Conservation (phyloP, 805 yeast genomes). For the Kazachstania taianensis region DNA sequence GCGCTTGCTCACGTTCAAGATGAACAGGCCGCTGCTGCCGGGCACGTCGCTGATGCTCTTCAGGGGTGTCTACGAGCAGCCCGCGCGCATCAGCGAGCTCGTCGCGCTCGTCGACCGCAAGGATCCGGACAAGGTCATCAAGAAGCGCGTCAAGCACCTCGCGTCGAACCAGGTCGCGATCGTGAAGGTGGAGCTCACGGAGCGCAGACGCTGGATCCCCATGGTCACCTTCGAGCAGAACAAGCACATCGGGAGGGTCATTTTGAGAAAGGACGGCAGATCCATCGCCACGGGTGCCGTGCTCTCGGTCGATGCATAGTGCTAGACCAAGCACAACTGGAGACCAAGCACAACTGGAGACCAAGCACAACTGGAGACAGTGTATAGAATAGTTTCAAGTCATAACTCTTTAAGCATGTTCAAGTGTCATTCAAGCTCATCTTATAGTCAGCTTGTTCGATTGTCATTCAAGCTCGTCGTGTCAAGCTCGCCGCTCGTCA, state of each 20-base stretch:
- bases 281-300: constrained; percentile 97
- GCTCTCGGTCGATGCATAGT: too few relatives aligned
- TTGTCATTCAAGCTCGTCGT: too few relatives aligned
- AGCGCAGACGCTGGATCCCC: constrained; percentile 85
- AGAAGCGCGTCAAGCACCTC: constrained; percentile 89
- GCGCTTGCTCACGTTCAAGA: constrained; percentile 53
- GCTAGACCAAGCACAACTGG: too few relatives aligned
- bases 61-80: constrained; percentile 62
- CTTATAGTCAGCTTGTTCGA: too few relatives aligned
- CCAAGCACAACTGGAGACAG: too few relatives aligned
- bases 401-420: too few relatives aligned
- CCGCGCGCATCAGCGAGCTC: constrained; percentile 52
- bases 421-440: too few relatives aligned
- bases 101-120: constrained; percentile 59
- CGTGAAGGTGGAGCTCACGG: constrained; percentile 93
- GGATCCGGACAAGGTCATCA: constrained; percentile 67
- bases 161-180: constrained; percentile 93
- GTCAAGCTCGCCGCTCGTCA: too few relatives aligned
- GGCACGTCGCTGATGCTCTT: constrained; percentile 75
- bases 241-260: constrained; percentile 91
- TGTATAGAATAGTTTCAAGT: too few relatives aligned
- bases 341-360: too few relatives aligned
- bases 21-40: constrained; percentile 59
- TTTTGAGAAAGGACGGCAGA: constrained; percentile 94
- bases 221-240: constrained; percentile 77